Evolutionary conservation across 169 alveolate species (phyloP).

Genomic region (Babesia bigemina): DNA sequence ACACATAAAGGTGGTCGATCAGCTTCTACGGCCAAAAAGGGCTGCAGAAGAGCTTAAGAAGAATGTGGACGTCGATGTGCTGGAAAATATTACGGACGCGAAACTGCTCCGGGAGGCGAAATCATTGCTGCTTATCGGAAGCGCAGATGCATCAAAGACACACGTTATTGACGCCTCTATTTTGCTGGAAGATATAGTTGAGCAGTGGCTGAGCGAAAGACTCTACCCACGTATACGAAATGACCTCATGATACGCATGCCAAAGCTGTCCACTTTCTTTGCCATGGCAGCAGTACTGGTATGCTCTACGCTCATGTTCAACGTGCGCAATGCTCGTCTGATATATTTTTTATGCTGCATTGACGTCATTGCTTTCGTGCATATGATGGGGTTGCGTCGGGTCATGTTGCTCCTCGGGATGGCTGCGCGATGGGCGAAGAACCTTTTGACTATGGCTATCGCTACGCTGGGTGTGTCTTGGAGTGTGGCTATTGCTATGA

Average conservation of each 20-base stretch:
- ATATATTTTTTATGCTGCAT: background rate
- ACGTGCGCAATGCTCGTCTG: background rate
- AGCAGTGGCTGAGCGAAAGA: slow-evolving; percentile 6
- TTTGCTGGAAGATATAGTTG: background rate
- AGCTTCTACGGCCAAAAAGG: slow-evolving; percentile 15
- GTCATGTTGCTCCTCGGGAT: background rate
- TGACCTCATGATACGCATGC: slow-evolving; percentile 21
- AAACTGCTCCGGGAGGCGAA: background rate
- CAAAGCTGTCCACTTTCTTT: slow-evolving; percentile 12
- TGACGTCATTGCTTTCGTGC: slow-evolving; percentile 12
- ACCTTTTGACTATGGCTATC: background rate
- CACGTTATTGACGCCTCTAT: background rate
- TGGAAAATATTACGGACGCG: slow-evolving; percentile 5
- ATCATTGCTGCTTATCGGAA: background rate
- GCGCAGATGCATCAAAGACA: background rate
- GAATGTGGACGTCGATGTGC: slow-evolving; percentile 1
- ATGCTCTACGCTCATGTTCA: slow-evolving; percentile 1
- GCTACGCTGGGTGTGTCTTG: background rate
- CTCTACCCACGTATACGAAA: slow-evolving; percentile 24
- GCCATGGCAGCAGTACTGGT: slow-evolving; percentile 2
- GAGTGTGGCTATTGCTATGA: background rate
- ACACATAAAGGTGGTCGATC: background rate
- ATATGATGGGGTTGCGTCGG: slow-evolving; percentile 8
- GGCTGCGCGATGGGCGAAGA: background rate
- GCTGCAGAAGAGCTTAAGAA: slow-evolving; percentile 16